A percentile compares a stretch with the other conserved stretches of the same genome.
These are phyloP conservation scores for Solanum gracilifrons DNA, from an alignment of 257 asterid species.

Conservation along the genomic window DNA sequence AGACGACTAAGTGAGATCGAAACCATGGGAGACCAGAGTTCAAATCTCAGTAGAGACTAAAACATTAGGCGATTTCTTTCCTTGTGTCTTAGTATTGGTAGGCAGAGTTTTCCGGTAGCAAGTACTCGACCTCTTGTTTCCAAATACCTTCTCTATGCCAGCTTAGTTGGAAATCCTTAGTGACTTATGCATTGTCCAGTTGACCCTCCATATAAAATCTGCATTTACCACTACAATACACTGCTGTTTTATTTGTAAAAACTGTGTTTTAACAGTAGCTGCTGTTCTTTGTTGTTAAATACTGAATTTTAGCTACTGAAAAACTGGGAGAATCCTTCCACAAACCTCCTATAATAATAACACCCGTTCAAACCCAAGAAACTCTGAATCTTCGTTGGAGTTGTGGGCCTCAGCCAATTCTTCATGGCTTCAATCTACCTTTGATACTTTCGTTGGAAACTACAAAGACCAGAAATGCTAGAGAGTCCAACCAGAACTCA, in stretches of 20 bases:
- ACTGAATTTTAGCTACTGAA: neutral
- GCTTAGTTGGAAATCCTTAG: neutral
- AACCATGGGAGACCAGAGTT: neutral
- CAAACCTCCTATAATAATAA: neutral
- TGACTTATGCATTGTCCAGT: neutral
- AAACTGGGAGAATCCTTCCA: neutral
- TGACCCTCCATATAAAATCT: neutral
- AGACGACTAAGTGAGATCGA: neutral
- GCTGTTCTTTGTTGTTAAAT: neutral
- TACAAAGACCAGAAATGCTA: neutral
- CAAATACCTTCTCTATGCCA: neutral
- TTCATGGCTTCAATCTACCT: neutral
- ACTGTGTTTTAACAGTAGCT: neutral
- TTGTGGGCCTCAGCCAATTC: neutral
- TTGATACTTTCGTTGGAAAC: neutral
- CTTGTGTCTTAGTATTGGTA: neutral
- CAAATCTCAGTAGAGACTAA: neutral
- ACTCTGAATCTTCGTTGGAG: neutral
- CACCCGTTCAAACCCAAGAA: neutral
- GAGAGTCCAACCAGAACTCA: neutral
- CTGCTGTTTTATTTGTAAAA: neutral
- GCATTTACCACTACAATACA: neutral
- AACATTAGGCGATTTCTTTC: neutral
- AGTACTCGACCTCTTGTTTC: neutral
- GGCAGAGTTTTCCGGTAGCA: neutral